Percentiles rank a stretch among this genome's conserved stretches.
These are phyloP conservation scores for Annulohypoxylon bovei DNA, from an alignment of 495 filamentous ascomycete species.

Conservation along the genomic window DNA sequence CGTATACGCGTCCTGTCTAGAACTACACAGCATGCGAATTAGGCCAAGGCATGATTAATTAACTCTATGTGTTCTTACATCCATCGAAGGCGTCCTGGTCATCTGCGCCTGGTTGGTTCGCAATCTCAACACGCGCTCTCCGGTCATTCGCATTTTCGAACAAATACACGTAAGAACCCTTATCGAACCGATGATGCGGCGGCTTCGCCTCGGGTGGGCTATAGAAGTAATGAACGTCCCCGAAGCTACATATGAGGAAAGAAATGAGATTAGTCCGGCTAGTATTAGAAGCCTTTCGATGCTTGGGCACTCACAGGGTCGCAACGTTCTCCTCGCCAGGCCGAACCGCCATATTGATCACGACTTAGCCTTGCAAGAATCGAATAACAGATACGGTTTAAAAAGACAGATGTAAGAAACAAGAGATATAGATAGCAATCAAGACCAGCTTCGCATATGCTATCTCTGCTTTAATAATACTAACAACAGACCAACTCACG, in stretches of 20 bases:
- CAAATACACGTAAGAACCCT: slow-evolving; percentile 87
- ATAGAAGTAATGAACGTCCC: slow-evolving; percentile 91
- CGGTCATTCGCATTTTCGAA: slow-evolving; percentile 77
- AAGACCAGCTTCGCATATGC: slow-evolving; percentile 1
- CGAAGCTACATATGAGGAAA: slow-evolving; percentile 68
- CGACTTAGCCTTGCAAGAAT: not conserved
- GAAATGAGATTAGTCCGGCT: slow-evolving; percentile 11
- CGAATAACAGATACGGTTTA: not conserved
- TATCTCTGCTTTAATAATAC: not conserved
- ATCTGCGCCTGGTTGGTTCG: slow-evolving; percentile 85
- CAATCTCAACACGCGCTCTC: slow-evolving; percentile 80
- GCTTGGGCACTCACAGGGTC: slow-evolving; percentile 72
- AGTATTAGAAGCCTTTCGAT: slow-evolving; percentile 6
- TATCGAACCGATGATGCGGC: slow-evolving; percentile 86
- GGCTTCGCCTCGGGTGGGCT: slow-evolving; percentile 73
- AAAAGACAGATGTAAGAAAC: not conserved
- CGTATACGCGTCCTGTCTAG: slow-evolving; percentile 71
- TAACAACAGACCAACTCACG: not conserved
- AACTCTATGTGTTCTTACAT: slow-evolving; percentile 59
- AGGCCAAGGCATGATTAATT: not conserved
- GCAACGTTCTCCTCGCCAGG: slow-evolving; percentile 81
- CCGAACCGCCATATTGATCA: slow-evolving; percentile 73
- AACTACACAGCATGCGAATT: slow-evolving; percentile 51
- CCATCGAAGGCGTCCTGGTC: slow-evolving; percentile 91
- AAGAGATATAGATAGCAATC: not conserved